Evolutionary conservation across 164 flowering plant species (phyloP).

Genomic region (Dillenia suffruticosa): DNA sequence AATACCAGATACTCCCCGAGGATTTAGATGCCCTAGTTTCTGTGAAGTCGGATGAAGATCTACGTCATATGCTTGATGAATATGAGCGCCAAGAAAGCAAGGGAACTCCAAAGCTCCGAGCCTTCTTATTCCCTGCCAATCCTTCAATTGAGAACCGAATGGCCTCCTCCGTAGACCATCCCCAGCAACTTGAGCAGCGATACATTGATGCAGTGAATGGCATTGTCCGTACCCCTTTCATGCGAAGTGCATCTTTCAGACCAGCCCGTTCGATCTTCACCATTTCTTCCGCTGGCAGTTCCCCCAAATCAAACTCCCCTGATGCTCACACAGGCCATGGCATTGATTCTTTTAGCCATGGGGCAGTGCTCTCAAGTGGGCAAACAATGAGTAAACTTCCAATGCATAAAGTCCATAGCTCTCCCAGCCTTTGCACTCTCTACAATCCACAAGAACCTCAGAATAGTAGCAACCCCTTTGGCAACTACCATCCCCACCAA

Average conservation of each 20-base stretch:
- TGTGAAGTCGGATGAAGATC: slow-evolving; percentile 75
- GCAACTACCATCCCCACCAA: slow-evolving; percentile 4
- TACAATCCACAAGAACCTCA: background rate
- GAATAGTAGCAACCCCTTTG: background rate
- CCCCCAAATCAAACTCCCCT: slow-evolving; percentile 49
- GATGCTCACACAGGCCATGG: slow-evolving; percentile 11
- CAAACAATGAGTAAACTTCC: slow-evolving; percentile 7
- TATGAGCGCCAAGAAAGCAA: slow-evolving; percentile 38
- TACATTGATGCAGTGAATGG: slow-evolving; percentile 88
- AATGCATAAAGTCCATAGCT: slow-evolving; percentile 57
- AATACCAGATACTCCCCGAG: slow-evolving; percentile 73
- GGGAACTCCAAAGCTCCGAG: slow-evolving; percentile 46
- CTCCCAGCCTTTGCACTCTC: slow-evolving; percentile 44
- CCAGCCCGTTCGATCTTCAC: slow-evolving; percentile 19
- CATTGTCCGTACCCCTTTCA: slow-evolving; percentile 18
- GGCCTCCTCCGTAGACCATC: slow-evolving; percentile 16
- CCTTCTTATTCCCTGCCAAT: slow-evolving; percentile 66
- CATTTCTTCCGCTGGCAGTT: slow-evolving; percentile 46
- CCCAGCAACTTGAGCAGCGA: slow-evolving; percentile 49
- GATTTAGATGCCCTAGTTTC: slow-evolving; percentile 79
- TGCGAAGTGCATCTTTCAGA: slow-evolving; percentile 12
- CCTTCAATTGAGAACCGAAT: slow-evolving; percentile 26
- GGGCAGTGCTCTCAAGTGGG: slow-evolving; percentile 1
- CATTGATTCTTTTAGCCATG: slow-evolving; percentile 15
- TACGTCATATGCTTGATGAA: slow-evolving; percentile 78